Conservation (phyloP, 495 filamentous ascomycete genomes). For the Xylaria curta region DNA sequence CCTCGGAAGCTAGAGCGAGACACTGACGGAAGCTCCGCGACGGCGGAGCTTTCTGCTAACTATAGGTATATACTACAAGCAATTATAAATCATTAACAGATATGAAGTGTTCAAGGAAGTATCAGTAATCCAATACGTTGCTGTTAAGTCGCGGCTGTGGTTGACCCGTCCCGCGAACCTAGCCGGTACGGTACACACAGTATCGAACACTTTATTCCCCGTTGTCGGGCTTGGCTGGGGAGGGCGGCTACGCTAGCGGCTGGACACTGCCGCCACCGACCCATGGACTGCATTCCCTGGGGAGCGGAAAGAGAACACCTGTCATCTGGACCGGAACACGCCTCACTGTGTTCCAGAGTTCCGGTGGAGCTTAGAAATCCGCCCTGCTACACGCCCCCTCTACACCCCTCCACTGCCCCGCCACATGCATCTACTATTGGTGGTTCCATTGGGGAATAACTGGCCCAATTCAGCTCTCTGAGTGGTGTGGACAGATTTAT, state of each 20-base stretch:
- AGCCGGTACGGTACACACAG: neutral
- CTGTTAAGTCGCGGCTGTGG: neutral
- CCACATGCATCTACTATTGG: conserved; percentile 23
- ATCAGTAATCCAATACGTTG: neutral
- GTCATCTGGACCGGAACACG: conserved; percentile 30
- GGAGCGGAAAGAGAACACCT: conserved; percentile 36
- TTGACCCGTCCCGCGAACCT: neutral
- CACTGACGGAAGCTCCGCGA: neutral
- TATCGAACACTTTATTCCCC: neutral
- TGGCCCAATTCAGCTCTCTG: conserved; percentile 32
- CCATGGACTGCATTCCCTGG: neutral
- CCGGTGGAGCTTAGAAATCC: conserved; percentile 31
- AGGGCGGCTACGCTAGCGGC: conserved; percentile 1
- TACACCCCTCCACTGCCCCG: conserved; percentile 26
- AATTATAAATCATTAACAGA: neutral
- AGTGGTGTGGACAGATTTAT: conserved; percentile 34
- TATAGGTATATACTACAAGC: neutral
- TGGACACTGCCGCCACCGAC: neutral
- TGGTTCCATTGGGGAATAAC: conserved; percentile 15
- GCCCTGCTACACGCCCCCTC: conserved; percentile 17
- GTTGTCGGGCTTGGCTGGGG: neutral
- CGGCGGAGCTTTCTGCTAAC: neutral
- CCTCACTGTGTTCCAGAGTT: conserved; percentile 16
- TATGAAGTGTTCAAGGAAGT: neutral
- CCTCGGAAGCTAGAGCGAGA: neutral